phyloP scores from a whole-genome alignment of 441 rosid genomes.

The Rhodomyrtus psidioides region DNA sequence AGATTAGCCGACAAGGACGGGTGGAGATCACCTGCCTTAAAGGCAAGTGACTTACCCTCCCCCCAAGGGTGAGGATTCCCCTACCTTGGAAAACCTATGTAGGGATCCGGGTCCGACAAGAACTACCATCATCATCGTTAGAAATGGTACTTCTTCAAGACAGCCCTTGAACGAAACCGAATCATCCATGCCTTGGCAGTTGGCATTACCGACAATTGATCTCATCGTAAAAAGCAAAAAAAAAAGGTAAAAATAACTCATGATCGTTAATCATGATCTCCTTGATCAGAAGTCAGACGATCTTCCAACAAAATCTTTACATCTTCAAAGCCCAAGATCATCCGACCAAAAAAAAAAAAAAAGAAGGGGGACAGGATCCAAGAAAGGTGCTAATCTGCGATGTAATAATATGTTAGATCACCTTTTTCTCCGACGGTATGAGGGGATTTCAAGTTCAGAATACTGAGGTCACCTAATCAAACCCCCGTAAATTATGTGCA shows the following conservation, averaged over 20 bases:
- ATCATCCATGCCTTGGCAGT: not conserved
- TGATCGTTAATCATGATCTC: not conserved
- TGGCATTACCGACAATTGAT: not conserved
- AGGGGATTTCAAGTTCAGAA: not conserved
- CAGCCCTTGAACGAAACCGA: not conserved
- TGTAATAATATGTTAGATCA: not conserved
- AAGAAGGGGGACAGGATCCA: not conserved
- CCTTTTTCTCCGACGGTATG: too few relatives aligned
- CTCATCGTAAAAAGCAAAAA: not conserved
- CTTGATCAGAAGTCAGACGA: not conserved
- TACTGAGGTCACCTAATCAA: fast-evolving
- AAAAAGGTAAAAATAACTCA: not conserved
- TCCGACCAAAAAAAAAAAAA: too few relatives aligned
- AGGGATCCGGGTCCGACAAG: too few relatives aligned
- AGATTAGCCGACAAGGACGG: not conserved
- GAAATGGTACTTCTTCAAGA: not conserved
- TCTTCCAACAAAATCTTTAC: not conserved
- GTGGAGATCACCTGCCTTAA: too few relatives aligned
- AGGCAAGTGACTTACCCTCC: too few relatives aligned
- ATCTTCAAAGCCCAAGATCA: not conserved
- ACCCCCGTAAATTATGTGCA: not conserved
- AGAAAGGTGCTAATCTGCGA: not conserved
- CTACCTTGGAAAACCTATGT: too few relatives aligned
- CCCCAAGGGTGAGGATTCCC: too few relatives aligned
- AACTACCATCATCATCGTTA: not conserved